Conservation (phyloP, 202 grass and related monocot species). For the Setaria italica region DNA sequence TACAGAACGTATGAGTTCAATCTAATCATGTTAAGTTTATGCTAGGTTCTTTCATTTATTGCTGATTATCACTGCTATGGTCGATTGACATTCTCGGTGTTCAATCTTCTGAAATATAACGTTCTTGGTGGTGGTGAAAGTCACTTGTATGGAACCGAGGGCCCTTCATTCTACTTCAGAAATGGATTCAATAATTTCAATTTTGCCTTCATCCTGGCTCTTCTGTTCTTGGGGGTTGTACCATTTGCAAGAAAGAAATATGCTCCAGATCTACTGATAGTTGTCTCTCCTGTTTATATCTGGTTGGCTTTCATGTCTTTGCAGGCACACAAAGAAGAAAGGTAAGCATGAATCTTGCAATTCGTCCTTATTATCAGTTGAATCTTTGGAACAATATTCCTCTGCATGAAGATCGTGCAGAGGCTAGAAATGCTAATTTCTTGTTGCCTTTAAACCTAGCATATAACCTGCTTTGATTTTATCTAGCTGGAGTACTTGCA, state of each 20-base stretch:
- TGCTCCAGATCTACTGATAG: slow-evolving; percentile 80
- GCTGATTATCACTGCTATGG: slow-evolving; percentile 83
- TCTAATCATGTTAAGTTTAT: slow-evolving; percentile 39
- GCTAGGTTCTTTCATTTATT: slow-evolving; percentile 73
- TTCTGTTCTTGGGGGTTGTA: slow-evolving; percentile 71
- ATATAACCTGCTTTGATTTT: slow-evolving; percentile 30
- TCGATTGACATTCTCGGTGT: slow-evolving; percentile 83
- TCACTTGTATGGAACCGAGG: slow-evolving; percentile 95
- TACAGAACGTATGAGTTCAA: not conserved
- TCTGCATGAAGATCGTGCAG: not conserved
- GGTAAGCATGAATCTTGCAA: slow-evolving; percentile 50
- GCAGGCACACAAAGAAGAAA: slow-evolving; percentile 99
- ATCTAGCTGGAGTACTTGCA: slow-evolving; percentile 13
- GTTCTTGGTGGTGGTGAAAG: slow-evolving; percentile 96
- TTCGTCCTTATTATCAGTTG: not conserved
- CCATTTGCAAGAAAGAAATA: slow-evolving; percentile 83
- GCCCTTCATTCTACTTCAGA: slow-evolving; percentile 76
- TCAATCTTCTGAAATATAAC: slow-evolving; percentile 98
- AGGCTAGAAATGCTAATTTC: slow-evolving; percentile 23
- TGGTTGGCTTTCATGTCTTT: slow-evolving; percentile 98
- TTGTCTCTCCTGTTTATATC: slow-evolving; percentile 89
- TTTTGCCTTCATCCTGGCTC: slow-evolving; percentile 81
- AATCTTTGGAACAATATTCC: slow-evolving; percentile 2
- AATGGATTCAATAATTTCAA: slow-evolving; percentile 99
- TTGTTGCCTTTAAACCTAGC: slow-evolving; percentile 22